A percentile compares a stretch with the other conserved stretches of the same genome.
phyloP scores from a whole-genome alignment of 257 asterid genomes.

The Solanum pennellii region DNA sequence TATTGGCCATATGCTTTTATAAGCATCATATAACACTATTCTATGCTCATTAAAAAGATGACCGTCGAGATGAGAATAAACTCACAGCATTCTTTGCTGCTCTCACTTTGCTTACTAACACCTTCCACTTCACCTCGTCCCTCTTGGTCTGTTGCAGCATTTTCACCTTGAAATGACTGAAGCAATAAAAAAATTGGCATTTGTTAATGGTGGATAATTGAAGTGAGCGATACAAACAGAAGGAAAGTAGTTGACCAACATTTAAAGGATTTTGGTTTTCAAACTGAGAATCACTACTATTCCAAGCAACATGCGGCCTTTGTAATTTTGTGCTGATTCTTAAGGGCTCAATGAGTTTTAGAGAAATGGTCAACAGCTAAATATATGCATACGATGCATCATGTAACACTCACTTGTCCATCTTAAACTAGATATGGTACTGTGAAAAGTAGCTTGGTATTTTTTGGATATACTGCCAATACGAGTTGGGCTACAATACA shows the following conservation, averaged over 20 bases:
- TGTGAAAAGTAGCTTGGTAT: neutral
- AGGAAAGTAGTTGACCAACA: neutral
- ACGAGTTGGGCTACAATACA: neutral
- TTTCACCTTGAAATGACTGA: conserved; percentile 78
- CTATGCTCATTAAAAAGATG: conserved; percentile 11
- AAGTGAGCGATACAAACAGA: neutral
- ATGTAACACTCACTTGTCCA: neutral
- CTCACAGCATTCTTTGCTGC: conserved; percentile 46
- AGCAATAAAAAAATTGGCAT: neutral
- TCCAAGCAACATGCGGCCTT: neutral
- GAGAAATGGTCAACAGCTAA: neutral
- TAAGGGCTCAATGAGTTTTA: neutral
- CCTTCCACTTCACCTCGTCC: conserved; percentile 56
- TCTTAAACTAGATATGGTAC: neutral
- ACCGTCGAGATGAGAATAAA: conserved; percentile 27
- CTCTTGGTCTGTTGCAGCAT: conserved; percentile 61
- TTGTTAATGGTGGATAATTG: neutral
- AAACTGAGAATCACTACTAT: neutral
- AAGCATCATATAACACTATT: neutral
- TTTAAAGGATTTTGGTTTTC: neutral
- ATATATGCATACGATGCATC: neutral
- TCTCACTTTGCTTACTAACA: conserved; percentile 54
- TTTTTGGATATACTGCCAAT: neutral
- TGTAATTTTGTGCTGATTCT: neutral
- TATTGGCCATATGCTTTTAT: conserved; percentile 18